These are phyloP conservation scores for Flaveria sonorensis DNA, from an alignment of 129 eudicot species.

Conservation along the genomic window DNA sequence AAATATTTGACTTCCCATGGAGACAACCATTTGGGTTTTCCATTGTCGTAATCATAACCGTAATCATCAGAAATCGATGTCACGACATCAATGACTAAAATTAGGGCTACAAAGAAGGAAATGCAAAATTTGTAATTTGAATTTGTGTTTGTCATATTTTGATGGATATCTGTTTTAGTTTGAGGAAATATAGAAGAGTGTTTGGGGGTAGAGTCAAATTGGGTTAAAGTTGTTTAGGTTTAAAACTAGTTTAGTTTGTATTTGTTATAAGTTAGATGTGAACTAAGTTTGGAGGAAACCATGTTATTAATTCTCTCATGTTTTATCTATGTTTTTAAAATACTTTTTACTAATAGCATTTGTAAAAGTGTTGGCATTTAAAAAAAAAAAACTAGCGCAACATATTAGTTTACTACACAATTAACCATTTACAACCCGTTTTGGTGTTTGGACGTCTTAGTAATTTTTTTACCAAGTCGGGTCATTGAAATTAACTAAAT, in stretches of 20 bases:
- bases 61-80: neutral
- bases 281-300: neutral
- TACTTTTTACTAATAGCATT: too few relatives aligned
- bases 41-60: neutral
- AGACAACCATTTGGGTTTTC: constrained; percentile 13
- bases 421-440: too few relatives aligned
- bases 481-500: neutral
- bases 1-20: constrained; percentile 32
- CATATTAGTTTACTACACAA: too few relatives aligned
- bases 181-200: constrained; percentile 3
- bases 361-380: too few relatives aligned
- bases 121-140: constrained; percentile 8
- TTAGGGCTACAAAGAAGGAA: constrained; percentile 17
- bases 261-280: constrained; percentile 22
- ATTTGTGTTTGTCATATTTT: constrained; percentile 15
- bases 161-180: constrained; percentile 7
- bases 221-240: constrained; percentile 15
- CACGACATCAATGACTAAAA: constrained; percentile 10
- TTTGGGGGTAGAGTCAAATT: constrained; percentile 17
- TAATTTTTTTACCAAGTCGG: neutral
- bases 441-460: too few relatives aligned
- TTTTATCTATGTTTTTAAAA: too few relatives aligned
- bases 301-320: neutral
- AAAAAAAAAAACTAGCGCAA: too few relatives aligned
- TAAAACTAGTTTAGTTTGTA: neutral